Evolutionary conservation across 768 basidiomycete species (phyloP).

Genomic region (Kwoniella dejecticola): DNA sequence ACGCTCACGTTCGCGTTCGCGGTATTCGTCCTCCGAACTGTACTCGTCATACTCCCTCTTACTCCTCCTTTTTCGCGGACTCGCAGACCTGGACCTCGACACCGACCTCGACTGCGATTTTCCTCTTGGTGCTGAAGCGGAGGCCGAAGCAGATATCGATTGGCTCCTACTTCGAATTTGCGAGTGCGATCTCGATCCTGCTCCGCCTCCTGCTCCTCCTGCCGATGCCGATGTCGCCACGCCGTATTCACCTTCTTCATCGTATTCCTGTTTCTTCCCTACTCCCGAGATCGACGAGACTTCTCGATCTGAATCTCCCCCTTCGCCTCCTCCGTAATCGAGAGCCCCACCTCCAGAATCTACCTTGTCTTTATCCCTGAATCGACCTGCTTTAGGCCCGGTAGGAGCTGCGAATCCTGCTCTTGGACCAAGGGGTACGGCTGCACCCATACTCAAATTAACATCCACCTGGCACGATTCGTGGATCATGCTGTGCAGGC

Average conservation of each 20-base stretch:
- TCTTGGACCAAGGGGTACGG: constrained; percentile 40
- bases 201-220: constrained; percentile 1
- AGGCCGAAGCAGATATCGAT: constrained; percentile 6
- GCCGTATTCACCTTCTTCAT: no score
- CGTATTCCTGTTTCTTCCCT: no score
- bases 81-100: constrained; percentile 5
- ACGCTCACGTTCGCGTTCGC: constrained; percentile 18
- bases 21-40: neutral
- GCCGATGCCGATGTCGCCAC: neutral
- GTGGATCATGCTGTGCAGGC: no score
- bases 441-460: no score
- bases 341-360: constrained; percentile 32
- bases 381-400: constrained; percentile 52
- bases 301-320: constrained; percentile 1
- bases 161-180: neutral
- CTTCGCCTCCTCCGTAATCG: constrained; percentile 40
- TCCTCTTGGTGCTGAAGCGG: constrained; percentile 6
- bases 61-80: constrained; percentile 11
- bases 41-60: constrained; percentile 1
- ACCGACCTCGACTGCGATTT: neutral
- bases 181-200: constrained; percentile 3
- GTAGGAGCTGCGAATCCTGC: constrained; percentile 37
- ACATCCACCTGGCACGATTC: no score
- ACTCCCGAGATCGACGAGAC: no score
- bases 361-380: constrained; percentile 49